phyloP scores from a whole-genome alignment of 495 filamentous ascomycete species.

The Lasiosphaeris hirsuta region DNA sequence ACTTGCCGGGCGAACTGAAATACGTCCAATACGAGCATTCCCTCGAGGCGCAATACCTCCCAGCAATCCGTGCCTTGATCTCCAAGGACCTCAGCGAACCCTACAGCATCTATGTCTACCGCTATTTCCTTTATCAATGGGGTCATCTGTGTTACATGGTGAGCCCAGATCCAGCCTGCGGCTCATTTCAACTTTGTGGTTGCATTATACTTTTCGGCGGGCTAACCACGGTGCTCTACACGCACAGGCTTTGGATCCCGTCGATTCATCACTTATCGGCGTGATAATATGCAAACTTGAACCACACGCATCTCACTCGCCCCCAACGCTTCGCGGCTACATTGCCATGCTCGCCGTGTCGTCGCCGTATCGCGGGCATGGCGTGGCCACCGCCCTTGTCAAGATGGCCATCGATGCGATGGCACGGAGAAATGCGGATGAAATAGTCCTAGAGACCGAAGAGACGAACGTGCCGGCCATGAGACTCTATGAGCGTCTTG shows the following conservation, averaged over 20 bases:
- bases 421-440: slow-evolving; percentile 78
- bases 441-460: slow-evolving; percentile 96
- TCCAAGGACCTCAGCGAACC: slow-evolving; percentile 97
- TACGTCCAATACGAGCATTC: slow-evolving; percentile 81
- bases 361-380: slow-evolving; percentile 70
- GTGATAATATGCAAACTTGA: slow-evolving; percentile 98
- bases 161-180: slow-evolving; percentile 10
- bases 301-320: slow-evolving; percentile 64
- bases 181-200: not conserved
- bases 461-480: slow-evolving; percentile 90
- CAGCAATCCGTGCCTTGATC: slow-evolving; percentile 87
- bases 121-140: slow-evolving; percentile 99
- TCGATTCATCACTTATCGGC: slow-evolving; percentile 58
- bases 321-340: slow-evolving; percentile 83
- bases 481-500: slow-evolving; percentile 88
- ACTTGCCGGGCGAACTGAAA: slow-evolving; percentile 54
- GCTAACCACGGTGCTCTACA: slow-evolving; percentile 1
- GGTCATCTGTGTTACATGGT: slow-evolving; percentile 93
- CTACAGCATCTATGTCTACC: slow-evolving; percentile 99
- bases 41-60: slow-evolving; percentile 77
- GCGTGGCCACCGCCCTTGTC: slow-evolving; percentile 90
- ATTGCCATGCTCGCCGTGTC: slow-evolving; percentile 96
- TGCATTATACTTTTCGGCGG: not conserved
- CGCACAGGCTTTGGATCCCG: slow-evolving; percentile 64
- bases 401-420: slow-evolving; percentile 90